These are phyloP conservation scores for Croton setiger DNA, from an alignment of 441 rosid species.

Conservation along the genomic window DNA sequence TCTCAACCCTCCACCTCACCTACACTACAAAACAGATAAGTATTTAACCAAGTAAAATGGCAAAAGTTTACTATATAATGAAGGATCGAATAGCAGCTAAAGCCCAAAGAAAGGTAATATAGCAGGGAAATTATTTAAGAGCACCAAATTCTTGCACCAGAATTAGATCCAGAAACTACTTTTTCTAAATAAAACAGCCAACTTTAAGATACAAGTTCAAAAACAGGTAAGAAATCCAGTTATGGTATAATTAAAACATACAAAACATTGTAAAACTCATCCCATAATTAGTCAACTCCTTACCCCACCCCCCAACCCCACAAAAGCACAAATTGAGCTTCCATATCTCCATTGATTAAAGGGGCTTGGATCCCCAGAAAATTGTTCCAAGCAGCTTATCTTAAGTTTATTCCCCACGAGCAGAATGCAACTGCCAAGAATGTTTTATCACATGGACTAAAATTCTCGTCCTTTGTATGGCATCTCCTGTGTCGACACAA, in stretches of 20 bases:
- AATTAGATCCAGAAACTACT: constrained; percentile 21
- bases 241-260: constrained; percentile 20
- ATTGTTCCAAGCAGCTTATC: constrained; percentile 24
- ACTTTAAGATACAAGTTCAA: constrained; percentile 14
- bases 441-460: constrained; percentile 23
- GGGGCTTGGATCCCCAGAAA: constrained; percentile 19
- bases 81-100: not conserved
- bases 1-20: no score
- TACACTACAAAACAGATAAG: no score
- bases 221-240: constrained; percentile 8
- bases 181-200: constrained; percentile 12
- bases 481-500: constrained; percentile 52
- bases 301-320: no score
- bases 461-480: constrained; percentile 66
- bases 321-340: constrained; percentile 9
- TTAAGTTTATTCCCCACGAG: constrained; percentile 27
- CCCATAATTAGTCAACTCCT: constrained; percentile 21
- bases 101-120: not conserved
- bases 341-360: constrained; percentile 14
- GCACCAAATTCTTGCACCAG: not conserved
- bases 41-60: no score
- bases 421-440: constrained; percentile 23
- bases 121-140: not conserved
- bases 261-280: constrained; percentile 13
- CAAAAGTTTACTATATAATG: no score